These are phyloP conservation scores for Venturia nashicola DNA, from an alignment of 2,329 filamentous ascomycete genomes.

Conservation along the genomic window DNA sequence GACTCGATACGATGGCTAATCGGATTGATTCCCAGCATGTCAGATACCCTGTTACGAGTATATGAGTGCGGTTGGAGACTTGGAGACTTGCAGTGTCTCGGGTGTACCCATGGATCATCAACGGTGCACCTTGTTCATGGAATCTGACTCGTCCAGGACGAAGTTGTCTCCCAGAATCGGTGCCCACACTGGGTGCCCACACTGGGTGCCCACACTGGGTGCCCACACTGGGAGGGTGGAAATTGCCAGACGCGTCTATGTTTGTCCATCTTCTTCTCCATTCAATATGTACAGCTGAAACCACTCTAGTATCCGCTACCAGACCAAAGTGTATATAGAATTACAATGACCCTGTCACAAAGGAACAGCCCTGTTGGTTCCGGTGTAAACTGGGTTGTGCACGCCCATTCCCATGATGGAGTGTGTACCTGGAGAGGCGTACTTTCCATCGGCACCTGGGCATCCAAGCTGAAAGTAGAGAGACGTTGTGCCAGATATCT, in stretches of 20 bases:
- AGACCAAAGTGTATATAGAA: neutral
- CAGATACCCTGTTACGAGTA: neutral
- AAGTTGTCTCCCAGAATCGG: too few species aligned
- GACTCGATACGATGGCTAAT: neutral
- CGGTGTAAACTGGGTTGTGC: neutral
- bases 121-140: too few species aligned
- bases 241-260: too few species aligned
- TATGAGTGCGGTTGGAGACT: neutral
- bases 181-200: too few species aligned
- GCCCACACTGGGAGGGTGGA: too few species aligned
- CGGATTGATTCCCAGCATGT: neutral
- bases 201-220: too few species aligned
- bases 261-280: neutral
- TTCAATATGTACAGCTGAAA: neutral
- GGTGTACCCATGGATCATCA: too few species aligned
- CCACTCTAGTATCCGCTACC: neutral
- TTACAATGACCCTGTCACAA: neutral
- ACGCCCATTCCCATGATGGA: neutral
- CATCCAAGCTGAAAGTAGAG: constrained; percentile 7
- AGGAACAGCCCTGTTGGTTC: constrained; percentile 1
- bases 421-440: neutral
- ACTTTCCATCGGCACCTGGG: neutral
- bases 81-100: neutral
- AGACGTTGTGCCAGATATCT: neutral
- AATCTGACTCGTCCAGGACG: too few species aligned